Evolutionary conservation across 345 rosid species (phyloP), one percentile per base, ranked within the genome.

Genomic region (Capsella bursapastoris): DNA sequence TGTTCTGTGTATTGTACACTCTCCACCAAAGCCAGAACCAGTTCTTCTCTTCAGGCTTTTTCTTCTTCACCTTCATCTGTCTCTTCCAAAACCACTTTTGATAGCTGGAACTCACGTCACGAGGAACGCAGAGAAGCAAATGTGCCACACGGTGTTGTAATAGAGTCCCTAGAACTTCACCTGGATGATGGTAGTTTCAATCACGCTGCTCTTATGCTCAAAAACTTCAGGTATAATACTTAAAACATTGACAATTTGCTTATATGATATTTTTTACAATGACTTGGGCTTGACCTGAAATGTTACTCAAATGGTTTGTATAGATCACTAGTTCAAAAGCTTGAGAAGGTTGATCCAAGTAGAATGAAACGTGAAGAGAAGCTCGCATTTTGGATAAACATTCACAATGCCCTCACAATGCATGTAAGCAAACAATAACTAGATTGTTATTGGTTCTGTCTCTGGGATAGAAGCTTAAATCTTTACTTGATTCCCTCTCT

Each of bases 311-410:
- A 6, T 70, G 66, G 18, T 64, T 32, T 66, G 6, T 74, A 73
- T 66, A 92, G 96, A 85, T 88, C 87, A 47, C 63, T 92, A 81
- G 90, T 90, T 62, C 81, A 81, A 41, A 84, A 73, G 72, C 96
- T 92, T 47, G 98, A 90, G 88, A 85, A 81, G 75, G 82, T 88
- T 75, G 92, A 92, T 66, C 92, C 85, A 1, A 75, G 74, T 64
- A 86, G 83, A 80, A 84, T 92, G 98, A 92, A 80, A 78, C 89
- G 96, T 0, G 98, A 92, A 82, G 91, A 88, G 87, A 92, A 87
- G 87, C 92, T 90, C 12, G 86, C 96, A 5, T 92, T 92, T 82
- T 92, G 94, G 96, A 85, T 90, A 71, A 92, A 92, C 81, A 83
- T 90, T 74, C 95, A 92, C 78, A 92, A 92, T 84, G 91, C 98